These are phyloP conservation scores for Apophysomyces trapeziformis DNA, from an alignment of 371 early-diverging fungal species.

Conservation along the genomic window DNA sequence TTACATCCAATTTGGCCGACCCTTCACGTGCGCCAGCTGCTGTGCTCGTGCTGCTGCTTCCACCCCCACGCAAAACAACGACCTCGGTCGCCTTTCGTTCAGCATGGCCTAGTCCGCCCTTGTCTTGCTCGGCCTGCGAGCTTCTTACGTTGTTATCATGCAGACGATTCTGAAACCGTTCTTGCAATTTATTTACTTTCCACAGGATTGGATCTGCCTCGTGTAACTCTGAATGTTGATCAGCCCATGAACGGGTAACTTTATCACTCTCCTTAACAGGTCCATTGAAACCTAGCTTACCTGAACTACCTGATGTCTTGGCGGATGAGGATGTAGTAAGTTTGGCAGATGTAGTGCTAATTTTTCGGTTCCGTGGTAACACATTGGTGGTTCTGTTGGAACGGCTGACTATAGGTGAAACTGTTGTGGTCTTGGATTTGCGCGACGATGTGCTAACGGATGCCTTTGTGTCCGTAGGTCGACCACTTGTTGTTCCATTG, in stretches of 20 bases:
- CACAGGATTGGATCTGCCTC: slow-evolving; percentile 9
- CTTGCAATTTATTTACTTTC: slow-evolving; percentile 22
- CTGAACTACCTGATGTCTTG: slow-evolving; percentile 23
- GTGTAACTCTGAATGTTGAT: slow-evolving; percentile 5
- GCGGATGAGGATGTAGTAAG: slow-evolving; percentile 18
- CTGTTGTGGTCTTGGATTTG: slow-evolving; percentile 4
- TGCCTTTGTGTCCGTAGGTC: not conserved
- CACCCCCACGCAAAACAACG: slow-evolving; percentile 26
- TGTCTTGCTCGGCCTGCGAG: slow-evolving; percentile 28
- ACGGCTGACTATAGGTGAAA: slow-evolving; percentile 1
- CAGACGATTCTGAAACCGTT: slow-evolving; percentile 25
- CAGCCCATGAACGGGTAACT: not conserved
- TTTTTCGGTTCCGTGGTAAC: slow-evolving; percentile 7
- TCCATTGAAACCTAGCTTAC: slow-evolving; percentile 7
- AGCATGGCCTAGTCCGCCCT: not conserved
- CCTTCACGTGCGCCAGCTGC: slow-evolving; percentile 19
- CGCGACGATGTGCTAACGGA: not conserved
- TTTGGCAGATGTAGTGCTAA: slow-evolving; percentile 12
- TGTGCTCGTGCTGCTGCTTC: slow-evolving; percentile 21
- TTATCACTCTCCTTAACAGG: not conserved
- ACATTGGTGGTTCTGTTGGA: slow-evolving; percentile 4
- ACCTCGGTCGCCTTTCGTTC: slow-evolving; percentile 6
- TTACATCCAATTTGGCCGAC: slow-evolving; percentile 5
- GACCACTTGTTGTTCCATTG: not conserved
- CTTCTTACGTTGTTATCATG: slow-evolving; percentile 18